Evolutionary conservation across 2,329 filamentous ascomycete species (phyloP), one percentile per base, ranked within the genome.

Genomic region (Colletotrichum incanum): DNA sequence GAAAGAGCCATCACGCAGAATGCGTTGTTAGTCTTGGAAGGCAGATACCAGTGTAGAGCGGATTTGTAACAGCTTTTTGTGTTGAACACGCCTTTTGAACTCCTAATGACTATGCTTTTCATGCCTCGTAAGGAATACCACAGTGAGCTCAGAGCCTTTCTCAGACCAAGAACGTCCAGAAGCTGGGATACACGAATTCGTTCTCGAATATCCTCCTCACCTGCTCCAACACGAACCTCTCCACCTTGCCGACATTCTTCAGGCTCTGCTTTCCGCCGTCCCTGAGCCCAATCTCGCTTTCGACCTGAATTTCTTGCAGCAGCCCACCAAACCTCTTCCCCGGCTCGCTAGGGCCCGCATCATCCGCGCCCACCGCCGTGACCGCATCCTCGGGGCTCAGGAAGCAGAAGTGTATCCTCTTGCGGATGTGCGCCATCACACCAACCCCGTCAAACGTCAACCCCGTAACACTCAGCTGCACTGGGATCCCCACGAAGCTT

Each of bases 201-300:
- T 98, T 96, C 83, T 99, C 96, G 79, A 99, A 98, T 77, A 99
- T 98, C 79, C 95, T 90, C 80, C 96, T 91, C 74, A 99, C 96
- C 83, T 98, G 96, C 81, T 98, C 96, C 72, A 99, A 87, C 68
- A 99, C 94, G 81, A 99, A 99, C 78, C 94, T 93, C 85, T 99
- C 96, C 70, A 99, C 96, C 86, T 99, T 99, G 71, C 96, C 96
- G 61, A 99, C 96, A 81, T 99, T 99, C 87, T 98, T 98, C 72
- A 99, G 85, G 58, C 96, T 96, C 84, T 98, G 96, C 84, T 96
- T 98, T 34, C 94, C 94, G 72, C 93, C 92, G 78, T 97, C 95
- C 75, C 95, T 91, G 80, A 96, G 93, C 8, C 96, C 96, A 81
- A 99, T 99, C 84, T 99, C 96, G 81, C 96, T 98, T 82, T 99